Evolutionary conservation across 2,329 filamentous ascomycete species (phyloP), one percentile per base, ranked within the genome.

Genomic region (Fusarium sp.): DNA sequence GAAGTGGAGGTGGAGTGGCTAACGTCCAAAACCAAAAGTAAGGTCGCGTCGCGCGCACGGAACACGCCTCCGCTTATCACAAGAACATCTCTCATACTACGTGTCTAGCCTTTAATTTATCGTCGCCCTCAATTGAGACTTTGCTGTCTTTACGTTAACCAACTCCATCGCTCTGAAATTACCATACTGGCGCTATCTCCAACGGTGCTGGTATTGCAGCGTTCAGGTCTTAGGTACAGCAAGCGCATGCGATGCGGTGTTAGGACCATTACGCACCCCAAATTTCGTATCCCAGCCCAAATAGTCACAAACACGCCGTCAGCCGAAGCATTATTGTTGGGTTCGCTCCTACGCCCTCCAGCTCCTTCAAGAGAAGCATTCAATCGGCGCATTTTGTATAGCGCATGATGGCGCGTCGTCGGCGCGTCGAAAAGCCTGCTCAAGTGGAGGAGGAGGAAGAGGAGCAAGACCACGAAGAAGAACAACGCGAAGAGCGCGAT

Each of bases 351-450:
- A 56, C n/a, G 38, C 18, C 36, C 41, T 32, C 14, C 38, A 47
- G 13, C 9, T 42, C 51, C 22, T 22, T 18, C 36, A 50, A 38
- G 41, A 24, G 24, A 57, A 32, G 14, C 42, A 62, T 28, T 52
- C 45, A 34, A 62, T 26, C 42, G 18, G 59, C 56, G 65, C 41
- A 41, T 56, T 42, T 48, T 54, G 48, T 65, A 67, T 64, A 73
- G 73, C 76, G 73, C 78, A 79, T 67, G 75, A 83, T 83, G 81
- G 77, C 81, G 79, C 81, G 81, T 77, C 81, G 81, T 76, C 79
- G 82, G 69, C 81, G 80, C 72, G 79, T 76, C 61, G 76, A 79
- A 75, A 79, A 80, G 75, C 76, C 77, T 50, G 75, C 68, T 30
- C 73, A 77, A 62, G 76, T 78, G 59, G 80, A 79, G 66, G 78